Evolutionary conservation across 2,329 filamentous ascomycete species (phyloP), one percentile per base, ranked within the genome.

Genomic region (Aspergillus sp.): DNA sequence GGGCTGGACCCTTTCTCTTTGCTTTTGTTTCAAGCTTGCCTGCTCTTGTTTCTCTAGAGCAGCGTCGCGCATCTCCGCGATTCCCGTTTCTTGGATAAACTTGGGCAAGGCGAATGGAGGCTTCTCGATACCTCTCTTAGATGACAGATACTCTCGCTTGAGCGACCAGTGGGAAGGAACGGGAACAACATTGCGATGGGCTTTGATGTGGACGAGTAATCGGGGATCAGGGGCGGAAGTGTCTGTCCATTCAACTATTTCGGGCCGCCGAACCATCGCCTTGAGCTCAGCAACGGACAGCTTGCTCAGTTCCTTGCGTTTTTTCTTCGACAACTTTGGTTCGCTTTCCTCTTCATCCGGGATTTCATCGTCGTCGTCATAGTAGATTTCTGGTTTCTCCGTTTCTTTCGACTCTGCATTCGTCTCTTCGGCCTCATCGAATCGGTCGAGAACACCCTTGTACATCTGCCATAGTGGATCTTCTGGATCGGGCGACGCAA

Each of bases 161-260:
- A 99, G 77, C 0, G 90, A 91, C 94, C 94, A 99, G 70, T 99
- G 94, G 4, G 82, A 80, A 1, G 94, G 94, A 1, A 99, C 94
- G 1, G 94, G 94, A 1, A 99, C 92, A 22, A 96, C 89, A 68
- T 99, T 99, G 61, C 92, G 86, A 69, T 95, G 89, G 3, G 90
- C 88, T 73, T 97, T 99, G 77, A 99, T 92, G 66, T 95, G 89
- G 22, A 97, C 90, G 10, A 99, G 82, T 41, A 97, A 78, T 51
- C 87, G 84, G 13, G 94, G 94, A 68, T 99, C 92, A 22, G 89
- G 85, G 0, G 94, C 92, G 14, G 90, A 95, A 11, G 90, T 89
- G 68, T 99, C 94, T 50, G 95, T 94, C 94, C 94, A 97, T 66
- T 99, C 94, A 5, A 99, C 93, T 9, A 96, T 84, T 71, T 99